A percentile compares a stretch with the other conserved stretches of the same genome.
Evolutionary conservation across 106 monocot species (phyloP).

Genomic region (Triglochin maritima): DNA sequence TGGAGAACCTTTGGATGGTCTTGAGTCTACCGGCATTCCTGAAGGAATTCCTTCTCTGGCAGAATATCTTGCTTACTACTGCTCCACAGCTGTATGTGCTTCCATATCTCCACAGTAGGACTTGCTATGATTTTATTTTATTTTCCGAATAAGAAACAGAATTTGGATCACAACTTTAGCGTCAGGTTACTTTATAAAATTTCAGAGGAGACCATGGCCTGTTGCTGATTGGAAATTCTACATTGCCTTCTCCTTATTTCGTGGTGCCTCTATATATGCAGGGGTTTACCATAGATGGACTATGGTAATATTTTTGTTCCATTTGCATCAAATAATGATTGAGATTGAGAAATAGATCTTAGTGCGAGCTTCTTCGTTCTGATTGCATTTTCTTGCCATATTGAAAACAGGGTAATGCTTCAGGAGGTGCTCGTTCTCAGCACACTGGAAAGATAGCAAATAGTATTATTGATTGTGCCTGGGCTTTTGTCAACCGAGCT

Average conservation of each 20-base stretch:
- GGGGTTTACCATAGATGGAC: conserved; percentile 91
- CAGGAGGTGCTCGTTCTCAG: conserved; percentile 75
- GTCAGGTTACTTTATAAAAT: conserved; percentile 1
- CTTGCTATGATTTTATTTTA: too few species aligned
- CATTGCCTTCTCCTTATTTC: conserved; percentile 90
- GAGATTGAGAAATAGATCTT: not conserved
- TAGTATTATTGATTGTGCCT: conserved; percentile 57
- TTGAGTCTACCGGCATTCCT: conserved; percentile 49
- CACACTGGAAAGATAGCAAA: conserved; percentile 53
- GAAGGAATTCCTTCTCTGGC: conserved; percentile 81
- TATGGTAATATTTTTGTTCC: conserved; percentile 35
- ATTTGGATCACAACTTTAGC: too few species aligned
- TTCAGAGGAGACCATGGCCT: conserved; percentile 85
- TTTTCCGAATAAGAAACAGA: too few species aligned
- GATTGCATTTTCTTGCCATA: not conserved
- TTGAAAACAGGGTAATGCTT: conserved; percentile 81
- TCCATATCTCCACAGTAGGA: not conserved
- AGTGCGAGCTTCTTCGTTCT: not conserved
- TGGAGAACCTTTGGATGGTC: conserved; percentile 33
- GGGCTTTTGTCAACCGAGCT: conserved; percentile 44
- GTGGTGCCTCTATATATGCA: conserved; percentile 79
- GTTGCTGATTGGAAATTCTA: conserved; percentile 84
- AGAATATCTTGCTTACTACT: conserved; percentile 84
- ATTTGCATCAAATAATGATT: not conserved
- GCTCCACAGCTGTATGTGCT: conserved; percentile 64